Conservation (phyloP, 495 filamentous ascomycete genomes). For the Xylaria cubensis region DNA sequence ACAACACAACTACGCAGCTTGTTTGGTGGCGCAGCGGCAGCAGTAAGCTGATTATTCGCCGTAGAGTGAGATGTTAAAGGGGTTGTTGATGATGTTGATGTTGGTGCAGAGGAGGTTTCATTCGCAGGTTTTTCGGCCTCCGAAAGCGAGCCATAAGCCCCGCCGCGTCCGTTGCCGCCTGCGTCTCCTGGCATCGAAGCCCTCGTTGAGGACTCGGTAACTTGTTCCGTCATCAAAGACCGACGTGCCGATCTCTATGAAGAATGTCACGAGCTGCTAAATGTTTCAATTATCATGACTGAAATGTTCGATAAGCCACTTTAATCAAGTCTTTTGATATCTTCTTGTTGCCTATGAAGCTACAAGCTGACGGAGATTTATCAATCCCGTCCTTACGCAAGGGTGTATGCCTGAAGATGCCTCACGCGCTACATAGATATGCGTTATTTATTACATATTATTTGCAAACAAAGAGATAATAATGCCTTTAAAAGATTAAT, state of each 20-base stretch:
- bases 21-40: slow-evolving; percentile 33
- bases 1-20: slow-evolving; percentile 62
- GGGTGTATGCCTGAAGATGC: background rate
- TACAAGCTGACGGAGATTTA: slow-evolving; percentile 1
- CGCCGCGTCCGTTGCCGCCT: background rate
- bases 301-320: slow-evolving; percentile 1
- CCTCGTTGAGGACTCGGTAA: slow-evolving; percentile 2
- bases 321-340: background rate
- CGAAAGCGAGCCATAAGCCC: slow-evolving; percentile 2
- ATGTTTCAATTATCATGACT: background rate
- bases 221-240: slow-evolving; percentile 10
- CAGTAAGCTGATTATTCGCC: background rate
- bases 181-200: background rate
- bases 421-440: background rate
- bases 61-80: background rate
- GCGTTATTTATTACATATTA: background rate
- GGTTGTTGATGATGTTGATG: background rate
- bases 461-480: background rate
- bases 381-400: background rate
- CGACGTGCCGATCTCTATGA: background rate
- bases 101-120: background rate
- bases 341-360: background rate
- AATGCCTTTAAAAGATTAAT: background rate
- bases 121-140: slow-evolving; percentile 16
- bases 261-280: background rate